Evolutionary conservation across 192 early-diverging fungal genomes (phyloP).

Genomic region (Gonapodya sp.): DNA sequence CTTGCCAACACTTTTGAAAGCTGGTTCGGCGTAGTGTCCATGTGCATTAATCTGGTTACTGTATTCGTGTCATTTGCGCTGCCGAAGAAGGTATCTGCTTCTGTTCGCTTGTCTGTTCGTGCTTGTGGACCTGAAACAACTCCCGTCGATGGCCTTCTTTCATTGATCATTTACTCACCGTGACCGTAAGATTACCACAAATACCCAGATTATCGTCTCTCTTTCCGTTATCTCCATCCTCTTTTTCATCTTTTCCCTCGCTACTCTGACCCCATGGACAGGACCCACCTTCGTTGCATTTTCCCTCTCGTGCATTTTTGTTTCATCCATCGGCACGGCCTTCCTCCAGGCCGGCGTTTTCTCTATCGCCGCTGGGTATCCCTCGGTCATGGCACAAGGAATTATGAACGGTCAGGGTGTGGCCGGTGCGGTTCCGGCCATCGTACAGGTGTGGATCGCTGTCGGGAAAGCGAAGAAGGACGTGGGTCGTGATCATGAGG

Average conservation of each 20-base stretch:
- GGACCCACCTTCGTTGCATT: slow-evolving; percentile 55
- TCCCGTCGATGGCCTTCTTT: no score
- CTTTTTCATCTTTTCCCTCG: slow-evolving; percentile 38
- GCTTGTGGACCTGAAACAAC: no score
- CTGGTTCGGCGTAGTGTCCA: slow-evolving; percentile 62
- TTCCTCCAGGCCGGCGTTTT: slow-evolving; percentile 59
- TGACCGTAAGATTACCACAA: slow-evolving; percentile 23
- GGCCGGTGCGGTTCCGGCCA: slow-evolving; percentile 57
- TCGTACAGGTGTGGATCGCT: slow-evolving; percentile 53
- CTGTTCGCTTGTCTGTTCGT: no score
- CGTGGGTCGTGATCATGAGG: background rate
- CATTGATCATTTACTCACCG: no score
- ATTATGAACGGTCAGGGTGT: slow-evolving; percentile 57
- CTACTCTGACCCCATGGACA: slow-evolving; percentile 30
- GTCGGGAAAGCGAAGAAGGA: slow-evolving; percentile 14
- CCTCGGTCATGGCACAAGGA: slow-evolving; percentile 56
- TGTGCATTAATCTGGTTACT: slow-evolving; percentile 10
- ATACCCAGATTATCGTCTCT: slow-evolving; percentile 28
- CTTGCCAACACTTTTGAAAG: slow-evolving; percentile 62
- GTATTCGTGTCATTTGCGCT: background rate
- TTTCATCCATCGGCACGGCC: slow-evolving; percentile 48
- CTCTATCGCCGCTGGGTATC: slow-evolving; percentile 59
- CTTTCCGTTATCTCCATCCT: slow-evolving; percentile 43
- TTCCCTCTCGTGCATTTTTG: slow-evolving; percentile 39
- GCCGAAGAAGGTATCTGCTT: background rate